These are phyloP conservation scores for Penicillium sp. DNA, from an alignment of 2,329 filamentous ascomycete genomes.

Conservation along the genomic window DNA sequence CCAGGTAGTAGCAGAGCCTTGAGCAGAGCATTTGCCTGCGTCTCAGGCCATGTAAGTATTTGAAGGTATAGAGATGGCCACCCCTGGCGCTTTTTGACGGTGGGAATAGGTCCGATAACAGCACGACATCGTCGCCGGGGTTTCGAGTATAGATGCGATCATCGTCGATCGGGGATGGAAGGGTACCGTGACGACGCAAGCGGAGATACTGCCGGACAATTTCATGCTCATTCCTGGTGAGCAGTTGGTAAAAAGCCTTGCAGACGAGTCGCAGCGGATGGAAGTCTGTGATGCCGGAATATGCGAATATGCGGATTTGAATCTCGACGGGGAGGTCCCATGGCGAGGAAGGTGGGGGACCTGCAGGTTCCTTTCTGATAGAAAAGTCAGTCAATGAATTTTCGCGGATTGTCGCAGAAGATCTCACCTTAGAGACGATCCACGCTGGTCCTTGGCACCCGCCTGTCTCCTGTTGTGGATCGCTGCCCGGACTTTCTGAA, in stretches of 20 bases:
- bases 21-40: constrained; percentile 40
- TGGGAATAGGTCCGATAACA: constrained; percentile 44
- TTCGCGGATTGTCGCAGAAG: not conserved
- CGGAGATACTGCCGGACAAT: constrained; percentile 44
- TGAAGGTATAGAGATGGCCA: constrained; percentile 41
- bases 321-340: constrained; percentile 45
- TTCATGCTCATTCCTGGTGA: constrained; percentile 38
- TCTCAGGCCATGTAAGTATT: constrained; percentile 39
- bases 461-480: constrained; percentile 29
- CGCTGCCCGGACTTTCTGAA: constrained; percentile 34
- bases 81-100: constrained; percentile 36
- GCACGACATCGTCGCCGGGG: constrained; percentile 43
- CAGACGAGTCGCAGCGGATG: constrained; percentile 40
- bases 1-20: constrained; percentile 40
- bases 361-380: constrained; percentile 23
- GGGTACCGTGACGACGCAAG: constrained; percentile 41
- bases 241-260: constrained; percentile 36
- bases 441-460: constrained; percentile 25
- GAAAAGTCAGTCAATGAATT: not conserved
- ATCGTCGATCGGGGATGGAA: constrained; percentile 39
- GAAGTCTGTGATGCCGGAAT: constrained; percentile 40
- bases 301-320: constrained; percentile 41
- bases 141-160: constrained; percentile 40
- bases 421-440: constrained; percentile 5
- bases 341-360: constrained; percentile 28